phyloP scores from a whole-genome alignment of 106 monocot species.

The Phalaenopsis equestris region DNA sequence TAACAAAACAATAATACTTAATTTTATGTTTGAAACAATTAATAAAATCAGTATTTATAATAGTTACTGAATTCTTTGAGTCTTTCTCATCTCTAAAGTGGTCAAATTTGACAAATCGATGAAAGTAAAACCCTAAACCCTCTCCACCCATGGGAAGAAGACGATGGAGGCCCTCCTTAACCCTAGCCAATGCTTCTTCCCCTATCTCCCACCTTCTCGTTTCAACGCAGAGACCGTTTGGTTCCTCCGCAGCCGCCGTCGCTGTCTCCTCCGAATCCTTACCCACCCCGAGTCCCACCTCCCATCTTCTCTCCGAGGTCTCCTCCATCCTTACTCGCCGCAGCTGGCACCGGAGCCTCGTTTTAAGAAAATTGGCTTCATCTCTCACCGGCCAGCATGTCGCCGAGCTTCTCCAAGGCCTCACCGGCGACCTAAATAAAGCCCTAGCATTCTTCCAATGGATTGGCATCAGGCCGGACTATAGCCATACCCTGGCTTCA shows the following conservation, averaged over 20 bases:
- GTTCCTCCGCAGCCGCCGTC: not conserved
- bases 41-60: no score
- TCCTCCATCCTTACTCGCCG: conserved; percentile 41
- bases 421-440: conserved; percentile 23
- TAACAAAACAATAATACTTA: no score
- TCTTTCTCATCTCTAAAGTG: no score
- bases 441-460: conserved; percentile 59
- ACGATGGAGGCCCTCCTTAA: not conserved
- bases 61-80: no score
- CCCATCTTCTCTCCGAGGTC: conserved; percentile 7
- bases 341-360: conserved; percentile 22
- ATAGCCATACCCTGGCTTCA: conserved; percentile 42
- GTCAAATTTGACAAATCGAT: no score
- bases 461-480: conserved; percentile 34
- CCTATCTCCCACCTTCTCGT: not conserved
- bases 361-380: conserved; percentile 24
- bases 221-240: not conserved
- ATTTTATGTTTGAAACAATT: no score
- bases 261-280: not conserved
- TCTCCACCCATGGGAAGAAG: not conserved
- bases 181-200: not conserved
- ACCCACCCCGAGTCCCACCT: not conserved
- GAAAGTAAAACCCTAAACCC: not conserved
- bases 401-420: conserved; percentile 31
- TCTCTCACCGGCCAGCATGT: conserved; percentile 43